Evolutionary conservation across 1,284 basidiomycete species (phyloP).

Genomic region (Schizophyllum amplum): DNA sequence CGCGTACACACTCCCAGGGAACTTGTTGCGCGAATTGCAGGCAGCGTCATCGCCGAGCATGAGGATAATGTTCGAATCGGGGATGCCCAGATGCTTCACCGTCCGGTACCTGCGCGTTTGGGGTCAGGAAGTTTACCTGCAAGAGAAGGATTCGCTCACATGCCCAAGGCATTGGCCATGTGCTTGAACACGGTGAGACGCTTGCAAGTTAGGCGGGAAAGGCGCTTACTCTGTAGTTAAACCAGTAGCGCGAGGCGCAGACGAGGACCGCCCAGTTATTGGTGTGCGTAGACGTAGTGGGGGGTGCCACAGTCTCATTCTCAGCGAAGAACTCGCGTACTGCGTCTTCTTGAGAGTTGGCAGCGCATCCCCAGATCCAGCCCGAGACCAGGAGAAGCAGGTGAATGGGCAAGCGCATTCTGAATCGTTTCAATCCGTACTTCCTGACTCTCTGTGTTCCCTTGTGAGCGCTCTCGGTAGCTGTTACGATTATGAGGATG

Average conservation of each 20-base stretch:
- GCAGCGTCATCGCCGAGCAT: constrained; percentile 98
- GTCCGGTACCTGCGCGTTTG: constrained; percentile 76
- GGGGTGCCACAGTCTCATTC: constrained; percentile 13
- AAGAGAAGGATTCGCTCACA: constrained; percentile 37
- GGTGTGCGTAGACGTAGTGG: constrained; percentile 55
- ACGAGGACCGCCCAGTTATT: constrained; percentile 99
- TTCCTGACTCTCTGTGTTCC: neutral
- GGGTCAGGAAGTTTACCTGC: neutral
- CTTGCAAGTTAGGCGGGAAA: neutral
- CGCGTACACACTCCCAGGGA: constrained; percentile 87
- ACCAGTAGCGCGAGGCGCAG: constrained; percentile 93
- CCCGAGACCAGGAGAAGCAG: constrained; percentile 23
- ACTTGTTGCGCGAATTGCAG: constrained; percentile 89
- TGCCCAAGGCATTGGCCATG: constrained; percentile 96
- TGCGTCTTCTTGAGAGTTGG: constrained; percentile 22
- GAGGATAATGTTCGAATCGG: constrained; percentile 96
- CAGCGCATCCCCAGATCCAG: constrained; percentile 23
- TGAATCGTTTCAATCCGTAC: neutral
- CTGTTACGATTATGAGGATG: neutral
- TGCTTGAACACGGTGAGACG: constrained; percentile 45
- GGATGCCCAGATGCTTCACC: constrained; percentile 95
- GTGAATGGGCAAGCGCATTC: constrained; percentile 28
- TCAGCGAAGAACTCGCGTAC: constrained; percentile 30
- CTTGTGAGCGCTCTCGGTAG: neutral
- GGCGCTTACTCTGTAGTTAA: constrained; percentile 82